A percentile compares a stretch with the other conserved stretches of the same genome.
phyloP scores from a whole-genome alignment of 208 protist genomes.

The Wallacemonas sp. region DNA sequence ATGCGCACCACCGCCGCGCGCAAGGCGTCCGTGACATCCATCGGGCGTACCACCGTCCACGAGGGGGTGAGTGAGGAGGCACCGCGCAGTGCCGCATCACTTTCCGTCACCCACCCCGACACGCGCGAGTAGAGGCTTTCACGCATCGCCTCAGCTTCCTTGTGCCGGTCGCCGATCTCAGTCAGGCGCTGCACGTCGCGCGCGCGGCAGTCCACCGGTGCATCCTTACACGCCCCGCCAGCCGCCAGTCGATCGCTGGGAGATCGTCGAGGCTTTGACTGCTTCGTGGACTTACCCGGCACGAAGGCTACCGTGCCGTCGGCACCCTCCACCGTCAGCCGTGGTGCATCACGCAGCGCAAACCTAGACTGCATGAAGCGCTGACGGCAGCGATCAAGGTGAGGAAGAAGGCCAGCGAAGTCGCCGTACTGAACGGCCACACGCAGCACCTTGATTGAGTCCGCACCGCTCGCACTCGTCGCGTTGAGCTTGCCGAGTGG shows the following conservation, averaged over 20 bases:
- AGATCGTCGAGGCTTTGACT: not conserved
- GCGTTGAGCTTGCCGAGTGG: not conserved
- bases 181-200: slow-evolving; percentile 6
- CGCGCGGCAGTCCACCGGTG: not conserved
- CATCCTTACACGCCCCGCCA: not conserved
- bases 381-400: not conserved
- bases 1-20: slow-evolving; percentile 26
- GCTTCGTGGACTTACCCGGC: not conserved
- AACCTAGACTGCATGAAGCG: slow-evolving; percentile 1
- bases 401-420: slow-evolving; percentile 12
- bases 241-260: not conserved
- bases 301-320: slow-evolving; percentile 1
- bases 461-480: not conserved
- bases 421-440: slow-evolving; percentile 18
- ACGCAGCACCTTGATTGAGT: not conserved
- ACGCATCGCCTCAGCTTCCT: not conserved
- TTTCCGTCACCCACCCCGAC: not conserved
- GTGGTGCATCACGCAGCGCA: not conserved
- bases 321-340: not conserved
- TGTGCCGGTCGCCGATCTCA: slow-evolving; percentile 11
- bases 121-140: not conserved
- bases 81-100: not conserved
- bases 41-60: slow-evolving; percentile 4
- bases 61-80: no score
- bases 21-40: slow-evolving; percentile 27